Conservation (phyloP, 148 eudicot species). For the Beta vulgaris region DNA sequence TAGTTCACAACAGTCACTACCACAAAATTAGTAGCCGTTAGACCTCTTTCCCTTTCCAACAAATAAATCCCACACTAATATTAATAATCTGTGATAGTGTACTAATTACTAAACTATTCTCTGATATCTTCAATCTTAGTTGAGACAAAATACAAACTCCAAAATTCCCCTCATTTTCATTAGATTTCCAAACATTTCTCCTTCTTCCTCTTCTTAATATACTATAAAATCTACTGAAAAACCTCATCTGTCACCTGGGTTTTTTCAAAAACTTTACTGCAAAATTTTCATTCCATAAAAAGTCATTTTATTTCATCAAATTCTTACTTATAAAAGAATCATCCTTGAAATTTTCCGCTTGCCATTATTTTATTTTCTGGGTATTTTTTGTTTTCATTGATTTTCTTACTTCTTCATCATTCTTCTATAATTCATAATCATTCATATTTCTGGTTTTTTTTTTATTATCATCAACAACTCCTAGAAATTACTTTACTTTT, state of each 20-base stretch:
- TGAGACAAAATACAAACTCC: not conserved
- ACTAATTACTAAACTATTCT: too few relatives aligned
- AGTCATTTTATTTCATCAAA: not conserved
- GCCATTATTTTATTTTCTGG: too few relatives aligned
- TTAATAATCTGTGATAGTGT: too few relatives aligned
- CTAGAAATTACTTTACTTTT: not conserved
- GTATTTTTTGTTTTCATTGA: not conserved
- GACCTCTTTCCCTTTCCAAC: too few relatives aligned
- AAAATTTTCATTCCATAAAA: too few relatives aligned
- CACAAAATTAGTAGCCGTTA: too few relatives aligned
- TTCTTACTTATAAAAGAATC: not conserved
- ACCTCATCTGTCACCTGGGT: not conserved
- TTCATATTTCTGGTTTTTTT: not conserved
- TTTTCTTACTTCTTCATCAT: constrained; percentile 4
- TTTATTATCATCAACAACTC: not conserved
- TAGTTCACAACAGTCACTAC: too few relatives aligned
- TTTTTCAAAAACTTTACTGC: not conserved
- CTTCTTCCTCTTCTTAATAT: not conserved
- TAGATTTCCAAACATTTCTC: not conserved
- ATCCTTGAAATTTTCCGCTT: too few relatives aligned
- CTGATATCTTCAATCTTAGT: not conserved
- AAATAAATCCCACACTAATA: too few relatives aligned
- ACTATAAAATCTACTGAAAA: not conserved
- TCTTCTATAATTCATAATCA: not conserved
- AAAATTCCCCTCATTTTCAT: constrained; percentile 2